Base-by-base conservation (phyloP, 495 filamentous ascomycete genomes). In the Hyaloscypha finlandica region DNA sequence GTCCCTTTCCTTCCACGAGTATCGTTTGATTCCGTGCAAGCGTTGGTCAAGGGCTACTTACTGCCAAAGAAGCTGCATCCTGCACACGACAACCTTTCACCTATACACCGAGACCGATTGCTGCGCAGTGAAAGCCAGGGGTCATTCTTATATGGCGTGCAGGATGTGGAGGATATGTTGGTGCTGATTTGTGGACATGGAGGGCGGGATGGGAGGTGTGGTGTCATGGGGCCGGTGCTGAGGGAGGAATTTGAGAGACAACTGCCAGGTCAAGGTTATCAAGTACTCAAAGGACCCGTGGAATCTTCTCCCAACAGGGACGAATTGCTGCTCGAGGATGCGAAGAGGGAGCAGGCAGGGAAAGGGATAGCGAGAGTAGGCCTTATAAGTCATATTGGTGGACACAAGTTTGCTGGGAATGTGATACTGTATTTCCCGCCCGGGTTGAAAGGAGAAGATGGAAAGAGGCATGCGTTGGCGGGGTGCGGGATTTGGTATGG, bases 401-500 rank as follows among this genome's bases (percentile, higher is more conserved):
- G 94, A 1, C 94, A 97, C 71, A 95, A 95, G 68, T 97, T 89
- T 73, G 94, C 94, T 0, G 94, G 94, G 4, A 98, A 98, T 79
- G 88, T 97, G 16, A 93, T 97, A 58, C 78, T 97, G 1, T 98
- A 97, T 75, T 78, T 97, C 4, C 94, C 94, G 4, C 89, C 88
- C 4, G 65, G 67, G 0, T 60, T 80, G 51, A 80, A 74, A 69
- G 78, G 73, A 8, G 63, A 33, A 30, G 73, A 70, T 8, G 80
- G 78, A 1, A 67, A 76, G 60, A 55, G 51, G n/a, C 81, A 86
- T 76, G 82, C 86, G 22, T 77, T 96, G 65, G 90, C 88, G 1
- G 94, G 94, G 1, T 87, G 86, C 72, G 94, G 94, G 0, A 88
- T 97, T 37, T 97, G 94, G 94, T 98, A 97, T 79, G 94, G 93